Evolutionary conservation across 2,329 filamentous ascomycete species (phyloP).

Genomic region (Emmonsia crescens): DNA sequence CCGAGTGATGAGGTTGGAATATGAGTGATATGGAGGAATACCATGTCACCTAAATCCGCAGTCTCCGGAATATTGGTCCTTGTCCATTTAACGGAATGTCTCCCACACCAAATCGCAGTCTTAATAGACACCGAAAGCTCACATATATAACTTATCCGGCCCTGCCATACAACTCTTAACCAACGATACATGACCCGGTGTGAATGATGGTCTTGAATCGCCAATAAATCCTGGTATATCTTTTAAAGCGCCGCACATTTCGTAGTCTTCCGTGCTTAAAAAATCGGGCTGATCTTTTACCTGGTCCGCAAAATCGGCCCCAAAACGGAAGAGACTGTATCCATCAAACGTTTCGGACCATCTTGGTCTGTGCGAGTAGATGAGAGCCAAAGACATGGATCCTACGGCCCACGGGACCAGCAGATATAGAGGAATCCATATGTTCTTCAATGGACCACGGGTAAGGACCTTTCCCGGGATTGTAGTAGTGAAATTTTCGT

Average conservation of each 20-base stretch:
- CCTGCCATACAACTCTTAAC: not conserved
- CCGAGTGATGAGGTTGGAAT: not conserved
- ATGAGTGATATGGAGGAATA: not conserved
- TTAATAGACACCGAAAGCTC: not conserved
- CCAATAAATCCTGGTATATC: not conserved
- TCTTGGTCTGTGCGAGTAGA: not conserved
- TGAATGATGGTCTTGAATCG: not conserved
- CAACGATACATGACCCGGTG: conserved; percentile 1
- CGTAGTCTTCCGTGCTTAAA: not conserved
- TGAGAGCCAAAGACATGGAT: not conserved
- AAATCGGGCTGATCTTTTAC: not conserved
- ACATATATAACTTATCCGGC: not conserved
- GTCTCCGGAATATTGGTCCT: not conserved
- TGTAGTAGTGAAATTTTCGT: not conserved
- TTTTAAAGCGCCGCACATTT: not conserved
- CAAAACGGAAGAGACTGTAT: conserved; percentile 2
- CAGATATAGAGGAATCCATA: not conserved
- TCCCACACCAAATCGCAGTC: not conserved
- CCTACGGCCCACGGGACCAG: not conserved
- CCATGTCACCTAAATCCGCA: not conserved
- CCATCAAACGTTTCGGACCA: conserved; percentile 3
- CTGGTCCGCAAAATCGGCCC: not conserved
- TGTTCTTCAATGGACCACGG: not conserved
- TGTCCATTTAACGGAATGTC: not conserved
- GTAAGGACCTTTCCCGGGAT: not conserved